Percentiles rank a stretch among this genome's conserved stretches.
phyloP scores from a whole-genome alignment of 345 rosid genomes.

The Mallotus nudiflorus region DNA sequence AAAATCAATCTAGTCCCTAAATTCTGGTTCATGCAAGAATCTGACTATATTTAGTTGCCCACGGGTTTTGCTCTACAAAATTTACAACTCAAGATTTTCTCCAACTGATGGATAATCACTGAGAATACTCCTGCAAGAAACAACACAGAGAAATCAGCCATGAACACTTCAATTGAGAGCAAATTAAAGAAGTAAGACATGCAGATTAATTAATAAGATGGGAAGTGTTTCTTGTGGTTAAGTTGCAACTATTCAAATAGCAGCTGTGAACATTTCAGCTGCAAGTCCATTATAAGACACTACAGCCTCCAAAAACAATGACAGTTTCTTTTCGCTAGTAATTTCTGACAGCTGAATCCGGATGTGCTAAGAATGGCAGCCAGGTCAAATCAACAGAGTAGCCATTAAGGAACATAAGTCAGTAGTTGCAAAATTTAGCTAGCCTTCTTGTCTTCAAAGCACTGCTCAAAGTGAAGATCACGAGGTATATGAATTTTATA shows the following conservation, averaged over 20 bases:
- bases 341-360: background rate
- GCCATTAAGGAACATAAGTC: background rate
- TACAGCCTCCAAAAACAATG: background rate
- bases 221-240: background rate
- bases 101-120: slow-evolving; percentile 49
- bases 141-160: background rate
- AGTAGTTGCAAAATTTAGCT: background rate
- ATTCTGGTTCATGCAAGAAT: background rate
- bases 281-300: background rate
- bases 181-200: background rate
- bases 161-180: background rate
- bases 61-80: slow-evolving; percentile 42
- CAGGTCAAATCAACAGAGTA: background rate
- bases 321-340: background rate
- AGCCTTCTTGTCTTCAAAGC: no score
- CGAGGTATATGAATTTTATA: no score
- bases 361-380: background rate
- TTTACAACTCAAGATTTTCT: slow-evolving; percentile 47
- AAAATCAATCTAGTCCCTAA: no score
- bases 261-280: background rate
- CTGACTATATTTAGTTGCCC: background rate
- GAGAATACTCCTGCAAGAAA: slow-evolving; percentile 59
- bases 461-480: no score
- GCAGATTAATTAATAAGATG: background rate
- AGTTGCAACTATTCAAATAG: background rate